Conservation (phyloP, 2,329 filamentous ascomycete species). For the Esteya vermicola region DNA sequence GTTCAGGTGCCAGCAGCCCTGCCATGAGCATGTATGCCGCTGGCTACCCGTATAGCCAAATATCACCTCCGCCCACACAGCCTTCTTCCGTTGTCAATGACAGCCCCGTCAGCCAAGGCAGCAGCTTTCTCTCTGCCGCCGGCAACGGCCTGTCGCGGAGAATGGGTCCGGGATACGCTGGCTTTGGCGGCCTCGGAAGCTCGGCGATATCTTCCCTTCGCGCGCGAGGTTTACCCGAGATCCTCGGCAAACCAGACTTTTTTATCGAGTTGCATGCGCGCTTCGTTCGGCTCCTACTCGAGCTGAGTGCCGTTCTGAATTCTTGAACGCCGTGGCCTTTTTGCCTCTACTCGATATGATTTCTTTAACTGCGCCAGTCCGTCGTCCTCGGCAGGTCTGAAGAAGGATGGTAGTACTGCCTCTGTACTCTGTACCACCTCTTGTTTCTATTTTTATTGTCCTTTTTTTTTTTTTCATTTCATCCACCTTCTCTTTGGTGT, state of each 20-base stretch:
- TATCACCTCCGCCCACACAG: constrained; percentile 10
- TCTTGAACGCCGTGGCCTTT: too few relatives aligned
- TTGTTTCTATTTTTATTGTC: background rate
- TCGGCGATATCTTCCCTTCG: constrained; percentile 39
- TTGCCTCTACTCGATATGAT: too few relatives aligned
- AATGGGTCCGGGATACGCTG: constrained; percentile 39
- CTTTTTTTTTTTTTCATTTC: background rate
- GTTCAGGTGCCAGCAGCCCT: constrained; percentile 17
- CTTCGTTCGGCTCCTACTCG: constrained; percentile 49
- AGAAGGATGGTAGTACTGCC: background rate
- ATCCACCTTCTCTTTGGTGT: too few relatives aligned
- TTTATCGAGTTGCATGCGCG: constrained; percentile 51
- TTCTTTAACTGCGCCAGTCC: too few relatives aligned
- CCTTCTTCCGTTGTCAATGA: constrained; percentile 15
- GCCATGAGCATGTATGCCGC: constrained; percentile 17
- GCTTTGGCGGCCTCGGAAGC: constrained; percentile 37
- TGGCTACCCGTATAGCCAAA: constrained; percentile 12
- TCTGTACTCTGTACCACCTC: too few relatives aligned
- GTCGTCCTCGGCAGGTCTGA: too few relatives aligned
- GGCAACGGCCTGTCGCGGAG: constrained; percentile 39
- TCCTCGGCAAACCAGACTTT: constrained; percentile 52
- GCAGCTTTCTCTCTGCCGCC: constrained; percentile 42
- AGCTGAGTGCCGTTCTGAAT: constrained; percentile 40
- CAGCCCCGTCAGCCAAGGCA: constrained; percentile 24
- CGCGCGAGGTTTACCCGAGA: constrained; percentile 47